Evolutionary conservation across 306 rosid genomes (phyloP), one percentile per base, ranked within the genome.

Genomic region (Urtica urens): DNA sequence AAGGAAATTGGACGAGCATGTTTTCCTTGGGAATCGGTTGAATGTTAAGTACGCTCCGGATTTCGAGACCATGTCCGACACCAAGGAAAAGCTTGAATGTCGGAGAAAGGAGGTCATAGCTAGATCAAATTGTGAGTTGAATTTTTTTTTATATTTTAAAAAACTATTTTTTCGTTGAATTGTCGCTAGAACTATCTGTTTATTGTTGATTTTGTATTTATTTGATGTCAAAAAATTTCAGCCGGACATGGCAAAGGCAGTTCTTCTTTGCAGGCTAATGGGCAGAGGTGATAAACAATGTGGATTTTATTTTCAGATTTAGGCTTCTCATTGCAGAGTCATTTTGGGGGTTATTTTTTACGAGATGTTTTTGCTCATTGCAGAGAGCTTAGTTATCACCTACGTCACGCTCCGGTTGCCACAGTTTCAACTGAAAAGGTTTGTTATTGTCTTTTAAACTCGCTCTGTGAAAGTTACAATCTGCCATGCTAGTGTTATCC

Each of bases 21-120:
- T 77, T 75, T 88, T 88, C 75, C 76, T 88, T 0, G 90, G 97
- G 45, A 88, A 83, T 57, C 76, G 44, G 53, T 71, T 88, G 47
- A 77, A 74, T 52, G 71, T 88, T 50, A 73, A 77, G 0, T 88
- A 88, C 72, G 97, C 93, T 49, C 84, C 95, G 21, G 67, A 83
- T 8, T 88, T 81, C 46, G 97, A 88, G 73, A 78, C 65, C 62
- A 60, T 65, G 15, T 25, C 60, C 1, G 93, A 88, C 56, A 78
- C 93, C 23, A 72, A 74, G 75, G 90, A 81, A 50, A 84, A 88
- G 57, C 73, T 88, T 25, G 97, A 84, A 53, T 68, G 80, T 31
- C 76, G 96, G 83, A 76, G 79, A 64, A 77, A 68, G 50, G 96
- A 87, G 69, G 83, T 80, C 57, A 64, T 76, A 23, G 76, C 73